phyloP scores from a whole-genome alignment of 495 filamentous ascomycete species.

The Neurospora pannonica region DNA sequence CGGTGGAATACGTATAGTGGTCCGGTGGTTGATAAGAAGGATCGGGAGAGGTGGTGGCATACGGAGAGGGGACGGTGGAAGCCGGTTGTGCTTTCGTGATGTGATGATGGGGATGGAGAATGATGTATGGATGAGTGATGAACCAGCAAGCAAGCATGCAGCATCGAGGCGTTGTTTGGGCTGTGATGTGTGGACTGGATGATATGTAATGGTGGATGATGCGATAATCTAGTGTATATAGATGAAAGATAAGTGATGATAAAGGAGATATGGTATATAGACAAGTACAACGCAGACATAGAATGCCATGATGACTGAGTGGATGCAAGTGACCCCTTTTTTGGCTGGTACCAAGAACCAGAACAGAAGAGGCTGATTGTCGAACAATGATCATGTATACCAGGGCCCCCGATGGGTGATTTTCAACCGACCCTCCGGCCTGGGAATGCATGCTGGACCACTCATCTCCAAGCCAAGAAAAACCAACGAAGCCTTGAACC shows the following conservation, averaged over 20 bases:
- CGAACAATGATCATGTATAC: not conserved
- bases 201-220: not conserved
- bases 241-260: not conserved
- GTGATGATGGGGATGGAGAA: not conserved
- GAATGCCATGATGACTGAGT: not conserved
- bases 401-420: not conserved
- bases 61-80: conserved; percentile 39
- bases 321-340: not conserved
- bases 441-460: not conserved
- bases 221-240: not conserved
- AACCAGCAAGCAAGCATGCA: not conserved
- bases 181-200: not conserved
- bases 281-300: not conserved
- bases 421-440: not conserved
- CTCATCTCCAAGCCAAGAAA: not conserved
- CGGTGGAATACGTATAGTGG: conserved; percentile 42
- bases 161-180: not conserved
- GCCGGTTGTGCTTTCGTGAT: conserved; percentile 23
- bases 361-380: not conserved
- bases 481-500: not conserved
- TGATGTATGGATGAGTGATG: not conserved
- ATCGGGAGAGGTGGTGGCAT: conserved; percentile 40
- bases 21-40: conserved; percentile 33
- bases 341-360: not conserved
- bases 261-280: not conserved